A percentile compares a stretch with the other conserved stretches of the same genome.
Conservation (phyloP, 2,329 filamentous ascomycete genomes). For the Furcasterigmium sp. region DNA sequence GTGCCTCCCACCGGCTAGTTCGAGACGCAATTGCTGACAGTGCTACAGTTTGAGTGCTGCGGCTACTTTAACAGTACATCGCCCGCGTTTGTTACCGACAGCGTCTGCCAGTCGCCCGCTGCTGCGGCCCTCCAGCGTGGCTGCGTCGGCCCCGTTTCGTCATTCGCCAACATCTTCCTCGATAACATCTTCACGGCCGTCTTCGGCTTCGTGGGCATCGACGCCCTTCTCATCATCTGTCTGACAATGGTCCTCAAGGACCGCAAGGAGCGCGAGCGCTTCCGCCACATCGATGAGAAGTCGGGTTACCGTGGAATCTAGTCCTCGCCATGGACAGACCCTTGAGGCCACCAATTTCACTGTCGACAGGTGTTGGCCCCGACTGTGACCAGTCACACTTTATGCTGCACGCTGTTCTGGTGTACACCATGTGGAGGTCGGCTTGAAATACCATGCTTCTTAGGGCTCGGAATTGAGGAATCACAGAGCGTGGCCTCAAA, state of each 20-base stretch:
- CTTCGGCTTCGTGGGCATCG: conserved; percentile 72
- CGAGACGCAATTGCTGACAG: not conserved
- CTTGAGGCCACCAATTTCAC: too few species aligned
- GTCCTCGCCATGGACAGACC: too few species aligned
- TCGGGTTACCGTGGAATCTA: conserved; percentile 47
- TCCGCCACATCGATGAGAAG: conserved; percentile 79
- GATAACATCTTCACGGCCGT: conserved; percentile 74
- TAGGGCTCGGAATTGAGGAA: too few species aligned
- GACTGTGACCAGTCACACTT: too few species aligned
- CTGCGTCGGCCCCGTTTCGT: conserved; percentile 62
- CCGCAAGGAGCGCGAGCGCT: conserved; percentile 73
- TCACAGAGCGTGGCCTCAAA: too few species aligned
- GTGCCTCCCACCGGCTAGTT: conserved; percentile 18
- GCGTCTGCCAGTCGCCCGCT: conserved; percentile 63
- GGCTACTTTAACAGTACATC: conserved; percentile 70
- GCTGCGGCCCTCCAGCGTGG: conserved; percentile 65
- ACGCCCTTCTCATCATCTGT: conserved; percentile 63
- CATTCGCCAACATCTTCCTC: conserved; percentile 65
- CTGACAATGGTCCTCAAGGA: conserved; percentile 75
- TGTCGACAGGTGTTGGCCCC: too few species aligned
- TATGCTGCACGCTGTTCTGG: too few species aligned
- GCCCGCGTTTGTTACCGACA: conserved; percentile 66
- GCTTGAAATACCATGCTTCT: too few species aligned
- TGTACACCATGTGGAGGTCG: too few species aligned
- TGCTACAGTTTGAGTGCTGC: conserved; percentile 70